Percentiles rank a stretch among this genome's conserved stretches.
Evolutionary conservation across 352 stramenopile genomes (phyloP).

Genomic region (Phytophthora agathidicida): DNA sequence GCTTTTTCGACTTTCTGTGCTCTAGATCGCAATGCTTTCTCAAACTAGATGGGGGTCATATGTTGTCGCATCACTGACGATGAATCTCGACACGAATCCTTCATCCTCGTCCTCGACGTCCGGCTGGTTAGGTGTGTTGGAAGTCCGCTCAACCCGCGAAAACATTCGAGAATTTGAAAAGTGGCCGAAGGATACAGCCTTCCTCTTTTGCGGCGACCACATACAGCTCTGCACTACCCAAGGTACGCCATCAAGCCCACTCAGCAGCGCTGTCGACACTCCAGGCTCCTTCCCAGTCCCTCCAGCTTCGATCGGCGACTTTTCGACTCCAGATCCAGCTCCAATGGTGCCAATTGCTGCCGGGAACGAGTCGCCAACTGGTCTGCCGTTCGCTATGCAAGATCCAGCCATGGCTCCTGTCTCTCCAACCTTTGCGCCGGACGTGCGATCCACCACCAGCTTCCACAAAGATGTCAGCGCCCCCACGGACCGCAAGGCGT

Average conservation of each 20-base stretch:
- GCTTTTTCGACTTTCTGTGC: background rate
- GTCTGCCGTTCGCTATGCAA: slow-evolving; percentile 1
- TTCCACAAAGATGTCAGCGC: slow-evolving; percentile 26
- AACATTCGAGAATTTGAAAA: slow-evolving; percentile 55
- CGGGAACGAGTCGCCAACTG: background rate
- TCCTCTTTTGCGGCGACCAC: slow-evolving; percentile 44
- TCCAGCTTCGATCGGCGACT: background rate
- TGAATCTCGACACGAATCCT: slow-evolving; percentile 29
- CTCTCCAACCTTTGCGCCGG: slow-evolving; percentile 7
- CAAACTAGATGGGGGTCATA: slow-evolving; percentile 71
- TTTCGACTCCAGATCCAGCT: background rate
- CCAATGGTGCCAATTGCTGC: background rate
- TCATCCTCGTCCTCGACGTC: no score
- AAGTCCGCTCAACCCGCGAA: slow-evolving; percentile 56
- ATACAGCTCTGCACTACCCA: slow-evolving; percentile 23
- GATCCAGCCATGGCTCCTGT: background rate
- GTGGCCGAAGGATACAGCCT: slow-evolving; percentile 37
- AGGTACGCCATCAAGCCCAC: background rate
- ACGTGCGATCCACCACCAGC: slow-evolving; percentile 24
- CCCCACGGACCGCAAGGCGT: slow-evolving; percentile 12
- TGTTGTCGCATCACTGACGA: slow-evolving; percentile 51
- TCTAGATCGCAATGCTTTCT: slow-evolving; percentile 62
- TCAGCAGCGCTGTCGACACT: background rate
- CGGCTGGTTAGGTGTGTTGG: slow-evolving; percentile 45
- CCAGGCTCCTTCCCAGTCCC: background rate